phyloP scores from a whole-genome alignment of 345 rosid genomes.

The Citrus sinensis region DVS_A1.0 CM039161.1:23494001-23494500 shows the following conservation, averaged over 20 bases:
- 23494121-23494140: constrained; percentile 76
- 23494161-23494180: constrained; percentile 5
- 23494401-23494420: too few relatives aligned
- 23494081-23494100: constrained; percentile 3
- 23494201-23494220: background rate
- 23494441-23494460: too few relatives aligned
- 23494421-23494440: too few relatives aligned
- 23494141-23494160: constrained; percentile 37
- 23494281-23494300: background rate
- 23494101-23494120: constrained; percentile 25
- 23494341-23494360: too few relatives aligned
- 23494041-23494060: constrained; percentile 63
- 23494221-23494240: background rate
- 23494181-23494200: constrained; percentile 8
- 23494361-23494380: too few relatives aligned
- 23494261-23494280: background rate
- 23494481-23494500: too few relatives aligned
- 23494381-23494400: too few relatives aligned
- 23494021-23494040: constrained; percentile 57
- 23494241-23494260: background rate
- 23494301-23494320: background rate
- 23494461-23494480: too few relatives aligned
- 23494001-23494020: constrained; percentile 13
- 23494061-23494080: constrained; percentile 27
- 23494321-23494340: background rate